A percentile compares a stretch with the other conserved stretches of the same genome.
Conservation (phyloP, 495 filamentous ascomycete genomes). For the Aspergillus diversus region DNA sequence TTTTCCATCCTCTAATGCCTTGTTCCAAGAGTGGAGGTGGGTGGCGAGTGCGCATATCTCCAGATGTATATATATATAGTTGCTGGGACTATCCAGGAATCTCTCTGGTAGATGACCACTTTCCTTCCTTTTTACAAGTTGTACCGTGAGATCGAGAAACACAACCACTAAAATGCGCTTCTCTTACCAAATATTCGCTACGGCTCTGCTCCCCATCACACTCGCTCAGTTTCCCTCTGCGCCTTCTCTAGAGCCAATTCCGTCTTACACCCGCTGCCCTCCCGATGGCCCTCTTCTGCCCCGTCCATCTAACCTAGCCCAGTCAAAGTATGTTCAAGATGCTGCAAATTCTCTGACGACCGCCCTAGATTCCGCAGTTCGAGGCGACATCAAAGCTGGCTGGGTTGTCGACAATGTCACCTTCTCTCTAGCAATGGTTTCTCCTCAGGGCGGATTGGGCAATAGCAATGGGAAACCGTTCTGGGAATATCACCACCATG, state of each 20-base stretch:
- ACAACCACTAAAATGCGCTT: neutral
- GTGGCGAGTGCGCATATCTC: too few species aligned
- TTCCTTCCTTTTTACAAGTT: too few species aligned
- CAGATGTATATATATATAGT: too few species aligned
- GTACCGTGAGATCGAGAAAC: neutral
- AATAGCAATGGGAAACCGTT: constrained; percentile 9
- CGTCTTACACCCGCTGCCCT: constrained; percentile 16
- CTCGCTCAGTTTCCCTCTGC: constrained; percentile 14
- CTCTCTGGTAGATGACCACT: too few species aligned
- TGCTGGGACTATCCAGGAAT: too few species aligned
- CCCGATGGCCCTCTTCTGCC: constrained; percentile 22
- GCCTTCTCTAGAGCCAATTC: constrained; percentile 10
- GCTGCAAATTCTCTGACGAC: constrained; percentile 11
- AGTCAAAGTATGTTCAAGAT: constrained; percentile 11
- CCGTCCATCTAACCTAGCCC: constrained; percentile 18
- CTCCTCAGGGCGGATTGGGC: constrained; percentile 8
- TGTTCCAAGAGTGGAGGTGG: too few species aligned
- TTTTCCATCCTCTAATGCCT: too few species aligned
- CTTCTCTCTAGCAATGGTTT: constrained; percentile 20
- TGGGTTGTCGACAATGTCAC: constrained; percentile 22
- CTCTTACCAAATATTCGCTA: neutral
- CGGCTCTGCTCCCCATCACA: constrained; percentile 1
- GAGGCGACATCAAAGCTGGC: constrained; percentile 20
- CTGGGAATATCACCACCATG: constrained; percentile 28
- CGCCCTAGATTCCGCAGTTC: constrained; percentile 15